These are phyloP conservation scores for Dendrobium huoshanense DNA, from an alignment of 106 monocot species.

Conservation along the genomic window DNA sequence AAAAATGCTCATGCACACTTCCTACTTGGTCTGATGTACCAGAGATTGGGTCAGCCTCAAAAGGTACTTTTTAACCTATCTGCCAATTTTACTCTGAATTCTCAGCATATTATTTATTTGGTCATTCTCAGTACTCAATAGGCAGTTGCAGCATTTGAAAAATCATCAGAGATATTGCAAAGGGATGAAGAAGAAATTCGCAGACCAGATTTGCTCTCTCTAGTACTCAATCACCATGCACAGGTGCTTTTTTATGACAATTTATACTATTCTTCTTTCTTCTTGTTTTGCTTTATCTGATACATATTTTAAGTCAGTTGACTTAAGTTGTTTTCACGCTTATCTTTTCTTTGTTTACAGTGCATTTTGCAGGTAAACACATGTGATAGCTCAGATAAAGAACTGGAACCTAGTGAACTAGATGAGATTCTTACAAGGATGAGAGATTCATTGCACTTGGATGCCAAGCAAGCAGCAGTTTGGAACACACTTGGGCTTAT, in stretches of 20 bases:
- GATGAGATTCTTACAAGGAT: slow-evolving; percentile 67
- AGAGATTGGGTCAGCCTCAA: slow-evolving; percentile 90
- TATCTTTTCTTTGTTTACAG: slow-evolving; percentile 22
- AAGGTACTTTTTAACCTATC: slow-evolving; percentile 44
- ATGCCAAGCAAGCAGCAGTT: slow-evolving; percentile 73
- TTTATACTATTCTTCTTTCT: neutral
- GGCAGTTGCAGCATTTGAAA: slow-evolving; percentile 83
- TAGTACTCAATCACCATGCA: slow-evolving; percentile 86
- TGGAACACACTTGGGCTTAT: slow-evolving; percentile 96
- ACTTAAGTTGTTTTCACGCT: neutral
- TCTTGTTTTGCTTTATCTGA: neutral
- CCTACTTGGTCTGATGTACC: slow-evolving; percentile 88
- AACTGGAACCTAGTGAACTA: slow-evolving; percentile 64
- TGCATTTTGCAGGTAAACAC: slow-evolving; percentile 70
- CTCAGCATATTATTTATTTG: slow-evolving; percentile 10
- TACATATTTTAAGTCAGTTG: neutral
- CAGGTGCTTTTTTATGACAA: slow-evolving; percentile 46
- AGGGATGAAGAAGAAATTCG: slow-evolving; percentile 77
- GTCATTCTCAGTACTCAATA: slow-evolving; percentile 16
- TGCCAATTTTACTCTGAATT: neutral
- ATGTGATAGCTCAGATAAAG: slow-evolving; percentile 65
- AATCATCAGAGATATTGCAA: slow-evolving; percentile 76
- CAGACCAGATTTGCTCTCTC: slow-evolving; percentile 83
- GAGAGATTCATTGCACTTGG: slow-evolving; percentile 66
- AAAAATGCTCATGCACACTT: slow-evolving; percentile 98